Percentiles rank a stretch among this genome's conserved stretches.
Evolutionary conservation across 257 asterid genomes (phyloP).

Genomic region (Plantago major): DNA sequence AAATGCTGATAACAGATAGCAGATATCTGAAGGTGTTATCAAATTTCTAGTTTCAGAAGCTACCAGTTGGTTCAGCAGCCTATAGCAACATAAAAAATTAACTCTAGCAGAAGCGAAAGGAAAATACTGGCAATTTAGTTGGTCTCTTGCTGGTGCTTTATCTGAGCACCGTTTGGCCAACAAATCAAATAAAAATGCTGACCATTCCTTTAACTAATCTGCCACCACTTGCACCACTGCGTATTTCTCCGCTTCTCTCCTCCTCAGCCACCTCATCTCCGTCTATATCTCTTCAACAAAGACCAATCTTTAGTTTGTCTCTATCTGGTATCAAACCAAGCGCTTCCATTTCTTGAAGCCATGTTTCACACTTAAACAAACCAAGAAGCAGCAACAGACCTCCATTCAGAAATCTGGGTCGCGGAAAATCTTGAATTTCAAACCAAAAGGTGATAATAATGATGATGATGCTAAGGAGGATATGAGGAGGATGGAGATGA

Average conservation of each 20-base stretch:
- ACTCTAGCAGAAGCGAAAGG: not conserved
- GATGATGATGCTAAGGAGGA: constrained; percentile 15
- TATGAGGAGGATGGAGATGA: constrained; percentile 32
- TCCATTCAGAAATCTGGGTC: constrained; percentile 58
- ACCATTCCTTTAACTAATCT: constrained; percentile 46
- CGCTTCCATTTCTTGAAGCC: constrained; percentile 74
- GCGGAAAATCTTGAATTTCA: constrained; percentile 51
- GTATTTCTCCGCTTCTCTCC: constrained; percentile 41
- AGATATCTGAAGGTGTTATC: not conserved
- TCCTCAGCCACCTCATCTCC: constrained; percentile 23
- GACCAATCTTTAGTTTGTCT: constrained; percentile 32
- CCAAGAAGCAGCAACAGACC: constrained; percentile 61
- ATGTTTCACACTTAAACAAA: constrained; percentile 69
- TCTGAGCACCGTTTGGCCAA: constrained; percentile 4
- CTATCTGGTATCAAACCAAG: constrained; percentile 45
- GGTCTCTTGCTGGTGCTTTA: constrained; percentile 11
- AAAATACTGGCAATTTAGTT: not conserved
- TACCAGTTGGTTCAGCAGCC: constrained; percentile 23
- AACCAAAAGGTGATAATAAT: constrained; percentile 44
- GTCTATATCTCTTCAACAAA: constrained; percentile 26
- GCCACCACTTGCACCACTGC: constrained; percentile 39
- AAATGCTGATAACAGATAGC: not conserved
- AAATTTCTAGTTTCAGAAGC: constrained; percentile 19
- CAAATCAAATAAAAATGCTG: constrained; percentile 46
- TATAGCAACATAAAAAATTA: constrained; percentile 8